These are phyloP conservation scores for Alternaria sp. DNA, from an alignment of 2,329 filamentous ascomycete genomes.

Conservation along the genomic window DNA sequence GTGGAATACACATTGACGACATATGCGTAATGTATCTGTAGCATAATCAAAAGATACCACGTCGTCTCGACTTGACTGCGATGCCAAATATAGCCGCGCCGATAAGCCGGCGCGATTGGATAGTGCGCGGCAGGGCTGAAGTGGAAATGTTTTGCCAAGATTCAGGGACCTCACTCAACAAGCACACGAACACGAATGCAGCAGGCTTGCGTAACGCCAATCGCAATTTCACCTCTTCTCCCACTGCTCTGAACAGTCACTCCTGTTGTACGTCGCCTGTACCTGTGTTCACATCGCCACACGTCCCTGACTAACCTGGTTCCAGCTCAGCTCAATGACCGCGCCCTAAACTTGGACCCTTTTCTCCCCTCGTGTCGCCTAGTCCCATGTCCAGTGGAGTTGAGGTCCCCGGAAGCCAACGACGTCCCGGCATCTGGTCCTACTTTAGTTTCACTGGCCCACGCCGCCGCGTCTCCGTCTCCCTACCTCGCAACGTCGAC, in stretches of 20 bases:
- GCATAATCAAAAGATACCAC: neutral
- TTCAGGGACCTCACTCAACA: conserved; percentile 24
- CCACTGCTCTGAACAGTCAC: conserved; percentile 7
- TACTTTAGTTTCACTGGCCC: conserved; percentile 59
- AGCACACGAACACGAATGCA: conserved; percentile 28
- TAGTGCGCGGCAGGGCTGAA: conserved; percentile 4
- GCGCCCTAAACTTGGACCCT: conserved; percentile 29
- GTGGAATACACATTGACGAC: neutral
- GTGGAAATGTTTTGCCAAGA: conserved; percentile 26
- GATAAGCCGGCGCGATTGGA: conserved; percentile 11
- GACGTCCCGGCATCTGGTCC: conserved; percentile 60
- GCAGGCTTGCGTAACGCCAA: conserved; percentile 22
- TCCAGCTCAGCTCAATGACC: conserved; percentile 28
- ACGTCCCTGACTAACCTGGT: conserved; percentile 16
- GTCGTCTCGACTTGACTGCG: neutral
- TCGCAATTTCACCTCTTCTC: conserved; percentile 3
- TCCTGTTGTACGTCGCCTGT: conserved; percentile 16
- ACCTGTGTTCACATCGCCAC: conserved; percentile 8
- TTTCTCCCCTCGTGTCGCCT: conserved; percentile 28
- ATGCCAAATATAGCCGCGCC: conserved; percentile 9
- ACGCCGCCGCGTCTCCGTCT: conserved; percentile 60
- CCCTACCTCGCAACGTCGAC: conserved; percentile 54
- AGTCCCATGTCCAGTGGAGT: conserved; percentile 62
- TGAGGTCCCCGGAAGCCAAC: conserved; percentile 52
- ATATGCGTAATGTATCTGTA: neutral